Percentiles rank a stretch among this genome's conserved stretches.
Evolutionary conservation across 768 basidiomycete species (phyloP).

Genomic region (Suillus weaverae): DNA sequence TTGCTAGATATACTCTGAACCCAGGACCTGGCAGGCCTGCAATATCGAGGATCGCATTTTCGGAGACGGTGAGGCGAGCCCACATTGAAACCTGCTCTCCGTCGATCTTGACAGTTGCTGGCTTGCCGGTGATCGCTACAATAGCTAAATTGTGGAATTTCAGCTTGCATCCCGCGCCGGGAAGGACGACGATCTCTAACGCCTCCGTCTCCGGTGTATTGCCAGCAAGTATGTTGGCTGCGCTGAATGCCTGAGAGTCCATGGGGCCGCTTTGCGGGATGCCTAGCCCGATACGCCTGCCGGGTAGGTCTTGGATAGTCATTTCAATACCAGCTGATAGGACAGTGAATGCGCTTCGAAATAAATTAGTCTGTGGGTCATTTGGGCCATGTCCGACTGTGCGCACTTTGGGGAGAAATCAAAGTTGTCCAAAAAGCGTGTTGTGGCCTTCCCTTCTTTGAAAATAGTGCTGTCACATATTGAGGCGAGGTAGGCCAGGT

Average conservation of each 20-base stretch:
- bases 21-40: slow-evolving; percentile 36
- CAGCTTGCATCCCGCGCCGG: slow-evolving; percentile 44
- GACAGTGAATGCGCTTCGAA: slow-evolving; percentile 49
- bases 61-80: slow-evolving; percentile 47
- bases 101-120: slow-evolving; percentile 43
- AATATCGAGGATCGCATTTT: slow-evolving; percentile 44
- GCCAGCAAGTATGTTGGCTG: slow-evolving; percentile 59
- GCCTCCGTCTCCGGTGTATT: slow-evolving; percentile 52
- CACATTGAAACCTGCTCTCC: slow-evolving; percentile 44
- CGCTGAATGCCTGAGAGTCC: slow-evolving; percentile 56
- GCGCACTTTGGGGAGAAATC: slow-evolving; percentile 41
- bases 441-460: slow-evolving; percentile 44
- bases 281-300: slow-evolving; percentile 52
- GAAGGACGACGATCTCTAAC: slow-evolving; percentile 52
- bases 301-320: slow-evolving; percentile 59
- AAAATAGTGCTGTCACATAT: slow-evolving; percentile 44
- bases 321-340: slow-evolving; percentile 55
- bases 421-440: slow-evolving; percentile 49
- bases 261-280: slow-evolving; percentile 66
- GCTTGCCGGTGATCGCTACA: slow-evolving; percentile 57
- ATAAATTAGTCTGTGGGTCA: background rate
- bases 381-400: background rate
- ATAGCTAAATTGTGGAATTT: slow-evolving; percentile 51
- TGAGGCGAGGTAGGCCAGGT: slow-evolving; percentile 49
- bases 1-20: slow-evolving; percentile 53